A percentile compares a stretch with the other conserved stretches of the same genome.
Conservation (phyloP, 2,329 filamentous ascomycete species). For the Mycosphaerella sp. region DNA sequence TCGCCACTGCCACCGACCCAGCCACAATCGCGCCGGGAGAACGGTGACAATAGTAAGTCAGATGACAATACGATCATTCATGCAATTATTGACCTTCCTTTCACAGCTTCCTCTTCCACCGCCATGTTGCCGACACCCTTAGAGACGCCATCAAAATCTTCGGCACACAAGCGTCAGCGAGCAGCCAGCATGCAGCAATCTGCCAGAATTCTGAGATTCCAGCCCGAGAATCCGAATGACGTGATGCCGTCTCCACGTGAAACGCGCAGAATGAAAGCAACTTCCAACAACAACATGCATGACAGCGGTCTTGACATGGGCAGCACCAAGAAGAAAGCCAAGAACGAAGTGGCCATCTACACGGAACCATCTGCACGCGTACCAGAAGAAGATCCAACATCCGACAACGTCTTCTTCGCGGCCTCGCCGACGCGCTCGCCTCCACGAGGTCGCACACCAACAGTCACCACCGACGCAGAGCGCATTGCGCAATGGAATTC, state of each 20-base stretch:
- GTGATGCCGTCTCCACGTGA: slow-evolving; percentile 55
- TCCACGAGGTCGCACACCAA: slow-evolving; percentile 12
- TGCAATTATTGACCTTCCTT: slow-evolving; percentile 10
- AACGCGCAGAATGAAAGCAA: slow-evolving; percentile 21
- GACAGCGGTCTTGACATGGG: slow-evolving; percentile 52
- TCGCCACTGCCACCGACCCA: background rate
- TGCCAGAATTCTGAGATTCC: slow-evolving; percentile 47
- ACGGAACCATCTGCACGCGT: slow-evolving; percentile 72
- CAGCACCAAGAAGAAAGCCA: slow-evolving; percentile 32
- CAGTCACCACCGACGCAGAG: slow-evolving; percentile 31
- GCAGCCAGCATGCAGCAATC: slow-evolving; percentile 41
- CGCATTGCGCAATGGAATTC: slow-evolving; percentile 27
- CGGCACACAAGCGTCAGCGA: slow-evolving; percentile 45
- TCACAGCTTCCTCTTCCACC: slow-evolving; percentile 16
- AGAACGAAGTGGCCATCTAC: slow-evolving; percentile 57
- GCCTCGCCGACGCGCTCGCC: background rate
- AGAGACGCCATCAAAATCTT: slow-evolving; percentile 57
- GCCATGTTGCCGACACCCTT: slow-evolving; percentile 67
- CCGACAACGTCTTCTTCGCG: slow-evolving; percentile 67
- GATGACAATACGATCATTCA: slow-evolving; percentile 8
- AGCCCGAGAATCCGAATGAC: slow-evolving; percentile 55
- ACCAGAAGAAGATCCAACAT: slow-evolving; percentile 58
- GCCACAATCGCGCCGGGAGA: slow-evolving; percentile 3
- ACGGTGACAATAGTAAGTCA: slow-evolving; percentile 7
- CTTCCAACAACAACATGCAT: slow-evolving; percentile 30